phyloP scores from a whole-genome alignment of 2,329 filamentous ascomycete species.

The Colletotrichum plurivorum region DNA sequence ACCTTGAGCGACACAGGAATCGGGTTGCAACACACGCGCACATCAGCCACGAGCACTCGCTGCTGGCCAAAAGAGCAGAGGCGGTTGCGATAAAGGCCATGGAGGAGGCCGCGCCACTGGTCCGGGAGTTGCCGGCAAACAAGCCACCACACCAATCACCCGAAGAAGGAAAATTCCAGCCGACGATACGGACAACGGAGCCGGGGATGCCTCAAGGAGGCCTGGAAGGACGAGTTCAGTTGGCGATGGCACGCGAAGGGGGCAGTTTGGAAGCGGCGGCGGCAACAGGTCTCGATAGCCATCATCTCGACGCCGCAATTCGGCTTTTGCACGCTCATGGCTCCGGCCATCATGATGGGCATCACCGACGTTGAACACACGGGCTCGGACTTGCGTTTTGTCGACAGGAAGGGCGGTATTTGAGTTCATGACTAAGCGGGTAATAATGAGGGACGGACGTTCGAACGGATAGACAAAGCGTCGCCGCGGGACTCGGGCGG shows the following conservation, averaged over 20 bases:
- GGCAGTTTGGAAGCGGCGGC: not conserved
- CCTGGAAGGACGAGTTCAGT: not conserved
- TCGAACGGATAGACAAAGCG: not conserved
- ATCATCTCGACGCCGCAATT: slow-evolving; percentile 25
- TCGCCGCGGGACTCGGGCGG: slow-evolving; percentile 18
- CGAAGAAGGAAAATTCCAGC: not conserved
- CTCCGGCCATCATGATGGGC: slow-evolving; percentile 10
- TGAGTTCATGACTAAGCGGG: slow-evolving; percentile 1
- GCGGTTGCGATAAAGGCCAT: not conserved
- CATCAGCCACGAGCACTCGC: slow-evolving; percentile 15
- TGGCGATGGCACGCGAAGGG: slow-evolving; percentile 1
- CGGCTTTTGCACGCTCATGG: slow-evolving; percentile 25
- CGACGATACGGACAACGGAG: not conserved
- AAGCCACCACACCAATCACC: slow-evolving; percentile 6
- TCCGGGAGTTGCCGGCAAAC: not conserved
- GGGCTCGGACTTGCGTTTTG: not conserved
- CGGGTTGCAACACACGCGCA: slow-evolving; percentile 33
- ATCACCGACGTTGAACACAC: slow-evolving; percentile 9
- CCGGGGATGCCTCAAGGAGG: not conserved
- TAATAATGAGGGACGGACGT: not conserved
- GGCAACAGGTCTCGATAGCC: slow-evolving; percentile 15
- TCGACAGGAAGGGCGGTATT: slow-evolving; percentile 16
- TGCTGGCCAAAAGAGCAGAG: slow-evolving; percentile 7
- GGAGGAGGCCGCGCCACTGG: not conserved
- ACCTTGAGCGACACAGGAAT: slow-evolving; percentile 35